Conservation (phyloP, 108 stramenopile genomes). For the Seminavis robusta region DNA sequence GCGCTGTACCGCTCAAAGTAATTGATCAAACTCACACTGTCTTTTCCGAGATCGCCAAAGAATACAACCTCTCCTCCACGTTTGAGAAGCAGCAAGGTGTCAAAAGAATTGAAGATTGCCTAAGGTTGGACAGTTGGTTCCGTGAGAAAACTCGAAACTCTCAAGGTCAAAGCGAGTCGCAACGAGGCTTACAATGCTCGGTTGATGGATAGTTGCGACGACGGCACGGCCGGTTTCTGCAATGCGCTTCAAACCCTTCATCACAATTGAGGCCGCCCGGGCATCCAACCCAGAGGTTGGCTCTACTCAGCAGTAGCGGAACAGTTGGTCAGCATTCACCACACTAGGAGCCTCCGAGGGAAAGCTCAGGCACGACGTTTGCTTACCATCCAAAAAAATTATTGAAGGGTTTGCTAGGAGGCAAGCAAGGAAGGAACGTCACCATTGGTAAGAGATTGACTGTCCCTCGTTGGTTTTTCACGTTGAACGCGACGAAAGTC, state of each 20-base stretch:
- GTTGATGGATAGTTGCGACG: constrained; percentile 77
- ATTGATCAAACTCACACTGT: constrained; percentile 35
- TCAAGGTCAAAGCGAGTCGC: constrained; percentile 23
- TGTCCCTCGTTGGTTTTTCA: no score
- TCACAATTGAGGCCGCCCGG: constrained; percentile 52
- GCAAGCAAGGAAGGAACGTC: no score
- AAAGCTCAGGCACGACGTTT: no score
- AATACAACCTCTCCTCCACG: constrained; percentile 56
- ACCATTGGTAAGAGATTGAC: no score
- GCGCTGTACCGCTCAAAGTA: constrained; percentile 59
- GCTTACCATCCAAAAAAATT: no score
- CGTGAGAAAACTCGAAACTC: no score
- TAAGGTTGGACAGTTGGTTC: constrained; percentile 68
- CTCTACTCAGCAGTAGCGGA: constrained; percentile 59
- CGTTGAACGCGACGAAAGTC: no score
- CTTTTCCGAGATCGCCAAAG: constrained; percentile 54
- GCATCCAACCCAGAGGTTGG: constrained; percentile 66
- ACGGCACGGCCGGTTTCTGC: constrained; percentile 45
- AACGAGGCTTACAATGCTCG: no score
- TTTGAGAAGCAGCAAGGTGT: constrained; percentile 64
- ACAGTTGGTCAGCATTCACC: constrained; percentile 39
- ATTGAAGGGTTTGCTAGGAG: constrained; percentile 53
- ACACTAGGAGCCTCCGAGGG: no score
- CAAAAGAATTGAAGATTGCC: constrained; percentile 60
- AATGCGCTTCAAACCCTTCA: constrained; percentile 49